Conservation (phyloP, 2,329 filamentous ascomycete species). For the Reticulascus tulasneorum region DNA sequence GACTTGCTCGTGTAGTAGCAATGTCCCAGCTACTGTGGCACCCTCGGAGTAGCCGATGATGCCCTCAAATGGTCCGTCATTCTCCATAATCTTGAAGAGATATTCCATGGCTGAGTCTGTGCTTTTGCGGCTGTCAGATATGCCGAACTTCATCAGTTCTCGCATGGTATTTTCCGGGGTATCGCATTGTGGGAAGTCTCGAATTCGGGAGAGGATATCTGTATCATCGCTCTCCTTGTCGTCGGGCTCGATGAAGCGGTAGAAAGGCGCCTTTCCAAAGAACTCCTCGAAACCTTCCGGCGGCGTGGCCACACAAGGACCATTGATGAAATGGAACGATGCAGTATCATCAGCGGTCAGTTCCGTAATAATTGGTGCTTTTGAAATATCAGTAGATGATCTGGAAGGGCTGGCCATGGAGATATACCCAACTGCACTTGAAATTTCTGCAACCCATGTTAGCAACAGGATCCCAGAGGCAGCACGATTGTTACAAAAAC, state of each 20-base stretch:
- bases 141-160: constrained; percentile 36
- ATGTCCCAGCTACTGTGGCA: constrained; percentile 48
- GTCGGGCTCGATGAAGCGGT: constrained; percentile 48
- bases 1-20: constrained; percentile 45
- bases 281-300: constrained; percentile 53
- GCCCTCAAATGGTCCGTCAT: constrained; percentile 41
- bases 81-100: constrained; percentile 41
- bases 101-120: constrained; percentile 34
- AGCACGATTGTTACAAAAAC: too few relatives aligned
- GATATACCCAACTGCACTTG: constrained; percentile 45
- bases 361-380: constrained; percentile 44
- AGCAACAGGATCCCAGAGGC: too few relatives aligned
- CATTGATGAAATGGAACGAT: constrained; percentile 47
- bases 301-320: constrained; percentile 42
- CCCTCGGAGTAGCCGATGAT: constrained; percentile 61
- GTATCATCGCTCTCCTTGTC: constrained; percentile 36
- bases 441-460: too few relatives aligned
- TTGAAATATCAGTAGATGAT: too few relatives aligned
- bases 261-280: constrained; percentile 51
- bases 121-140: constrained; percentile 29
- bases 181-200: constrained; percentile 48
- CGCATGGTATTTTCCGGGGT: constrained; percentile 53
- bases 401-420: too few relatives aligned
- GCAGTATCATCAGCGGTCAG: constrained; percentile 38
- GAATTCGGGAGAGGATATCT: constrained; percentile 44